Conservation (phyloP, 1,284 basidiomycete genomes). For the Ceratobasidium sp. region DNA sequence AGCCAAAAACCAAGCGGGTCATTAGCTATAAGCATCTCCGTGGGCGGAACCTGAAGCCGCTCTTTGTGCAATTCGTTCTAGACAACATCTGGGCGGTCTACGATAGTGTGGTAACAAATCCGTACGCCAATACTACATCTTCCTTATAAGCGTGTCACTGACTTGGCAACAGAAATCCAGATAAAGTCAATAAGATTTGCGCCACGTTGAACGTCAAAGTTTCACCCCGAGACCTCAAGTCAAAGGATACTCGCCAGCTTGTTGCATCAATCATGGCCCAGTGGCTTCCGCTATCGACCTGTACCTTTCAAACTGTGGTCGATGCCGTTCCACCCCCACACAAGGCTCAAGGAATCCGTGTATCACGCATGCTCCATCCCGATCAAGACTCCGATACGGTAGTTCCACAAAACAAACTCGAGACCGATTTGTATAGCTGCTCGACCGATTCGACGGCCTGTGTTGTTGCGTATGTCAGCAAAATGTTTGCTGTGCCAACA, state of each 20-base stretch:
- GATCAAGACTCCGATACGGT: constrained; percentile 64
- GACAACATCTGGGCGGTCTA: constrained; percentile 99
- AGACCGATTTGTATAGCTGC: constrained; percentile 81
- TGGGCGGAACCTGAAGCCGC: constrained; percentile 88
- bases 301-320: constrained; percentile 90
- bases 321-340: constrained; percentile 90
- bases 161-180: constrained; percentile 67
- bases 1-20: constrained; percentile 94
- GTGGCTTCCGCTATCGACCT: constrained; percentile 94
- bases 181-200: constrained; percentile 91
- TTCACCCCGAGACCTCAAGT: constrained; percentile 85
- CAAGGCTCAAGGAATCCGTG: constrained; percentile 79
- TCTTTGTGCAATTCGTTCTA: constrained; percentile 97
- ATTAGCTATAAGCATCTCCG: constrained; percentile 90
- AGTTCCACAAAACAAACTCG: constrained; percentile 77
- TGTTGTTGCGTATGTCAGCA: constrained; percentile 91
- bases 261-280: constrained; percentile 90
- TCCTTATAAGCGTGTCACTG: constrained; percentile 24
- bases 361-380: constrained; percentile 94
- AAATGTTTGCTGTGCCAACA: constrained; percentile 92
- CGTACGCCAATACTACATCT: constrained; percentile 64
- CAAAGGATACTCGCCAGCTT: constrained; percentile 87
- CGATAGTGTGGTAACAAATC: constrained; percentile 82
- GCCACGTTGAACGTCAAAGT: constrained; percentile 84
- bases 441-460: constrained; percentile 64